Evolutionary conservation across 176 grass and related monocot genomes (phyloP), one percentile per base, ranked within the genome.

Genomic region (Oryza officinalis): DNA sequence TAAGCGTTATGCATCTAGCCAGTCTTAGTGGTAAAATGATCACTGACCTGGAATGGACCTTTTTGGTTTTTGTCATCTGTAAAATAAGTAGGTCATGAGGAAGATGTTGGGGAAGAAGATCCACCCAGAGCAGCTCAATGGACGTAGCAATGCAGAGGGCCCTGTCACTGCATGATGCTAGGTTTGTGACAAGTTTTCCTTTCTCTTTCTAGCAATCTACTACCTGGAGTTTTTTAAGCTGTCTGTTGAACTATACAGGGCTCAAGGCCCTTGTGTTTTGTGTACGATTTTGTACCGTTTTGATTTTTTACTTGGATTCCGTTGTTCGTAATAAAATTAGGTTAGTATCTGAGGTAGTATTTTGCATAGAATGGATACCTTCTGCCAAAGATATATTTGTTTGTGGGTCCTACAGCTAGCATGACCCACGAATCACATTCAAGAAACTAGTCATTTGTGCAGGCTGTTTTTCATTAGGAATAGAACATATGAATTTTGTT

Each of bases 71-170:
- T 50, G n/a, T 87, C 45, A 22, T 44, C 76, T 91, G 50, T 89
- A 32, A 74, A 94, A 87, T 86, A 92, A 85, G 84, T 89, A 98
- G 96, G 91, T 81, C 85, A 71, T 95, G 75, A 98, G 69, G 89
- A 98, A 92, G 82, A 95, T 98, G 91, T 52, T 98, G 72, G 92
- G 93, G 77, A 95, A 95, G 91, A 98, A 95, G 80, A 98, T 98
- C 61, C 93, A 98, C 80, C 96, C 93, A 11, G 96, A 92, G 89
- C 85, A 92, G 77, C 72, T 86, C 80, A 90, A 63, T 64, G 77
- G 85, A n/a, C 69, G 67, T 61, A 60, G 77, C 52, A 73, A 64
- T 76, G 23, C 83, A 41, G 83, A 95, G 63, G 64, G n/a, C 25
- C 81, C 91, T 88, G 81, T 89, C 71, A 67, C 80, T 76, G 70